Percentiles rank a stretch among this genome's conserved stretches.
These are phyloP conservation scores for Apiotrichum gamsii DNA, from an alignment of 1,284 basidiomycete species.

Conservation along the genomic window DNA sequence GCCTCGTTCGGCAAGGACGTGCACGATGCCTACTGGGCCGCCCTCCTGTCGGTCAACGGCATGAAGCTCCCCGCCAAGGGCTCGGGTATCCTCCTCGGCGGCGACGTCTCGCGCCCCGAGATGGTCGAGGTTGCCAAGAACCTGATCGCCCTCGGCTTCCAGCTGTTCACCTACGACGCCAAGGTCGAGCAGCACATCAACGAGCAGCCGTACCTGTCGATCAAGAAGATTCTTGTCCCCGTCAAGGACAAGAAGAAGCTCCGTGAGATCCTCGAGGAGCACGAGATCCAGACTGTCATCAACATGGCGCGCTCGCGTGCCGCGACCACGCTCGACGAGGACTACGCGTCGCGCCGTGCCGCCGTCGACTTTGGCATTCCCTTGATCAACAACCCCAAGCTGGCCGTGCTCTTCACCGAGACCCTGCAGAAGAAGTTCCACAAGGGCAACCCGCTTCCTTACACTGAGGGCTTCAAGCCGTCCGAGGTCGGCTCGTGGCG, in stretches of 20 bases:
- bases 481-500: constrained; percentile 86
- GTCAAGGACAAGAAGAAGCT: constrained; percentile 94
- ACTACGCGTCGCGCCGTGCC: constrained; percentile 89
- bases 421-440: constrained; percentile 83
- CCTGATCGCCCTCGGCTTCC: constrained; percentile 97
- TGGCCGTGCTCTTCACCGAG: constrained; percentile 86
- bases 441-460: constrained; percentile 70
- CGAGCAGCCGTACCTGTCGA: constrained; percentile 63
- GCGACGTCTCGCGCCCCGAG: constrained; percentile 89
- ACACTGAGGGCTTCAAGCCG: constrained; percentile 86
- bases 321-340: constrained; percentile 75
- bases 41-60: constrained; percentile 68
- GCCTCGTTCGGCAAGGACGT: constrained; percentile 94
- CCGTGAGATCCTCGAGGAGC: constrained; percentile 72
- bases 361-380: constrained; percentile 82
- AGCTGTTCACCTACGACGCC: constrained; percentile 64
- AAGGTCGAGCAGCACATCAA: constrained; percentile 86
- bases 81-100: constrained; percentile 50
- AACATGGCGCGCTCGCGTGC: constrained; percentile 84
- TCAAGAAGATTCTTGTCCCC: constrained; percentile 90
- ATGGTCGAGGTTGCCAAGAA: constrained; percentile 68
- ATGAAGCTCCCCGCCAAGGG: constrained; percentile 63
- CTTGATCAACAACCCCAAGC: constrained; percentile 83
- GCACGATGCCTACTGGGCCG: constrained; percentile 97
- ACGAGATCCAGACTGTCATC: constrained; percentile 91